Base-by-base conservation (phyloP, 768 basidiomycete genomes). In the Pulveroboletus ravenelii region DNA sequence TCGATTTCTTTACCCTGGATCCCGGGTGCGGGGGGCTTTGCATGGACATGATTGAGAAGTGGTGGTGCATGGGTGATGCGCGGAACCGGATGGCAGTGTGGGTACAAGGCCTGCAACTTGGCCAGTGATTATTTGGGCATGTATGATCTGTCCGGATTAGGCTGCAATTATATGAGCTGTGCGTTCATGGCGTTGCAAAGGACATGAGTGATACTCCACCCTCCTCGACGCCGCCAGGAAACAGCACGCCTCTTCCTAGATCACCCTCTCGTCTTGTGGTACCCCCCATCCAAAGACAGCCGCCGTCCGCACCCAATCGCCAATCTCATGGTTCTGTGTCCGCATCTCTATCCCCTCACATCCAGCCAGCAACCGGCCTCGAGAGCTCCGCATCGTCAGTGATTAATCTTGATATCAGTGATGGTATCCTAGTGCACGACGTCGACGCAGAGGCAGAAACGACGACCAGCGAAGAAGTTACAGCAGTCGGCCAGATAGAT, bases 51-150 rank as follows among this genome's bases (percentile, higher is more conserved):
- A 56, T 93, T 20, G 93, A 94, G 67, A 89, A 86, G 62, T 93
- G 93, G 93, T 94, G 90, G 89, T 89, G 88, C 58, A 63, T 87
- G 37, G 92, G 92, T 0, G 84, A 89, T 60, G 60, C 60, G 5
- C 74, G 77, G 45, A 93, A 93, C 67, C 77, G 89, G 17, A 59
- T 51, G 2, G 72, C 68, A 3, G 75, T 92, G 66, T 95, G 89
- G 87, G 76, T 93, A 3, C 89, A 90, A 66, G 90, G 91, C 12
- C 57, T 31, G 29, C 54, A n/a, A 35, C 47, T 63, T 6, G 18
- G 41, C 10, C 5, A 15, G 41, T 60, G 38, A 52, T 10, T 60
- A 23, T 57, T 54, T 62, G 50, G 40, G 15, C 6, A 38, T 62
- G 60, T 60, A 36, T 61, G 20, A 9, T n/a, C 6, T 36, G 35